Percentiles rank a stretch among this genome's conserved stretches.
These are phyloP conservation scores for Nitzschia inconspicua DNA, from an alignment of 108 stramenopile species.

Conservation along the genomic window DNA sequence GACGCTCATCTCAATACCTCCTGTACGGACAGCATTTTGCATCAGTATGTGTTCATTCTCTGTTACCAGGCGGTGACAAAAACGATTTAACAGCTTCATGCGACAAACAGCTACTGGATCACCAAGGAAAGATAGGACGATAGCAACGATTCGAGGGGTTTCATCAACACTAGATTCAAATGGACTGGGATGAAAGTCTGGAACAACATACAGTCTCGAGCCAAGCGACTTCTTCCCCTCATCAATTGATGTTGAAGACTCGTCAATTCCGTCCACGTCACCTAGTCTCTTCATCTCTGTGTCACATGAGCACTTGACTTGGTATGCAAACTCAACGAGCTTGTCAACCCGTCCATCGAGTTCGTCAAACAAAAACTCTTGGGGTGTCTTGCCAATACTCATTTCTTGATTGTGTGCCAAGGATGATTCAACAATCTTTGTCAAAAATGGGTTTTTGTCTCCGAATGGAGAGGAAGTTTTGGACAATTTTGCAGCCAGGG, in stretches of 20 bases:
- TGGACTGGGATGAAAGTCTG: constrained; percentile 55
- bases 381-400: not conserved
- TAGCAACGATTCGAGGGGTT: constrained; percentile 59
- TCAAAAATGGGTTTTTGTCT: constrained; percentile 47
- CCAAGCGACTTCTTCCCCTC: constrained; percentile 5
- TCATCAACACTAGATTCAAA: constrained; percentile 66
- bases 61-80: constrained; percentile 55
- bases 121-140: constrained; percentile 68
- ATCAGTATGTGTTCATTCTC: constrained; percentile 79
- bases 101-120: constrained; percentile 79
- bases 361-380: constrained; percentile 29
- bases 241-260: not conserved
- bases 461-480: constrained; percentile 50
- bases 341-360: constrained; percentile 5
- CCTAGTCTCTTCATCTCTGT: not conserved
- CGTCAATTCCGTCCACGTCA: not conserved
- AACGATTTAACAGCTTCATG: constrained; percentile 64
- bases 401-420: constrained; percentile 1
- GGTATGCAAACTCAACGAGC: constrained; percentile 24
- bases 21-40: constrained; percentile 73
- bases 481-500: constrained; percentile 36
- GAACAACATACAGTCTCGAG: too few relatives aligned
- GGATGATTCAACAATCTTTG: constrained; percentile 33
- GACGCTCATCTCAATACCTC: constrained; percentile 73
- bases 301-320: constrained; percentile 8